Percentiles rank a stretch among this genome's conserved stretches.
Evolutionary conservation across 2,329 filamentous ascomycete species (phyloP).

Genomic region (Exophiala dermatitidis): DNA sequence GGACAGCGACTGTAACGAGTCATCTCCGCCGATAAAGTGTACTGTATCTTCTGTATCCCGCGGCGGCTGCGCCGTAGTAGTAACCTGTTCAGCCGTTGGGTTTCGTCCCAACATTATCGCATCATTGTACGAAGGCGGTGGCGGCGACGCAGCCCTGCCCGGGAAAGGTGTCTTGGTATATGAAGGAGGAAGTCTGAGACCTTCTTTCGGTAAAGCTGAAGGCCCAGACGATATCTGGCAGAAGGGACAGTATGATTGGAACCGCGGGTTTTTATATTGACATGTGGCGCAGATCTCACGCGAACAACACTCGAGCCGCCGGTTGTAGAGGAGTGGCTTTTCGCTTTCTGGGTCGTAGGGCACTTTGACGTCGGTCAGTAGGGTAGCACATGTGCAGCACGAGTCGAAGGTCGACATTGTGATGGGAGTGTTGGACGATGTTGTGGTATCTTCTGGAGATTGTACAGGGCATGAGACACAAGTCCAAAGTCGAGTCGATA

Average conservation of each 20-base stretch:
- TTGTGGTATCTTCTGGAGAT: no score
- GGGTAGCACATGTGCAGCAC: conserved; percentile 64
- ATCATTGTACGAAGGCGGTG: conserved; percentile 14
- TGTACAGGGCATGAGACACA: no score
- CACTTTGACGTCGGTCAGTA: conserved; percentile 50
- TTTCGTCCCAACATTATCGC: conserved; percentile 5
- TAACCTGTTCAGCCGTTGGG: conserved; percentile 1
- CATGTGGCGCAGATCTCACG: conserved; percentile 66
- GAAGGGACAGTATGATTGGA: conserved; percentile 62
- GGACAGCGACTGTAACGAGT: conserved; percentile 61
- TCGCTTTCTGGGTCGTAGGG: conserved; percentile 50
- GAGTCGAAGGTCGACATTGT: conserved; percentile 27
- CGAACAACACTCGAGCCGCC: conserved; percentile 60
- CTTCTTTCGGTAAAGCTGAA: conserved; percentile 52
- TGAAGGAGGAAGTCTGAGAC: conserved; percentile 44
- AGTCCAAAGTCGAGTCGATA: no score
- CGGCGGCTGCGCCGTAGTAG: background rate
- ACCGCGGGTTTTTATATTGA: conserved; percentile 60
- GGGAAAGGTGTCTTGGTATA: conserved; percentile 22
- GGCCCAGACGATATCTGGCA: conserved; percentile 64
- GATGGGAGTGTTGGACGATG: background rate
- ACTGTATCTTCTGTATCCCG: conserved; percentile 49
- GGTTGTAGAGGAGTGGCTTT: conserved; percentile 54
- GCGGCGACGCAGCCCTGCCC: conserved; percentile 9
- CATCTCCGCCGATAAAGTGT: conserved; percentile 67